Evolutionary conservation across 1,284 basidiomycete genomes (phyloP).

Genomic region (Austroboletus novae-zelandiae): DNA sequence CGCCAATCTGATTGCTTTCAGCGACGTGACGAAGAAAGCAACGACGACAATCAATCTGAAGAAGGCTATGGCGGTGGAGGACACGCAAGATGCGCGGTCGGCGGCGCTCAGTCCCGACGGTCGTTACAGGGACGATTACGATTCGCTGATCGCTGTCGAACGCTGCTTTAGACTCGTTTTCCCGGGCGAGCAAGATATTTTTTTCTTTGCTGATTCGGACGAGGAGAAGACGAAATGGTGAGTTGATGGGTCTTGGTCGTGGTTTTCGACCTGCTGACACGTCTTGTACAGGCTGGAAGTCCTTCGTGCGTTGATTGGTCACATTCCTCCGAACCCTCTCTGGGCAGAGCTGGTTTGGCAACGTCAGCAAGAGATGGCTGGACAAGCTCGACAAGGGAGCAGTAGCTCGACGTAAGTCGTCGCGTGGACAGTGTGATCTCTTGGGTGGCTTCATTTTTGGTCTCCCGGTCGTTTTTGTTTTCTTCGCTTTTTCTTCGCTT

Average conservation of each 20-base stretch:
- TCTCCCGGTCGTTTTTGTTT: too few relatives aligned
- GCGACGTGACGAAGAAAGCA: constrained; percentile 90
- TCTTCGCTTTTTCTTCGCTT: too few relatives aligned
- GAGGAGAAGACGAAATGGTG: constrained; percentile 87
- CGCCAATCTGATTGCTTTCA: constrained; percentile 85
- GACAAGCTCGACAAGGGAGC: constrained; percentile 12
- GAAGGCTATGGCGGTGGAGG: constrained; percentile 76
- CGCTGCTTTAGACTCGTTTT: constrained; percentile 88
- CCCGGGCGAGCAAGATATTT: constrained; percentile 75
- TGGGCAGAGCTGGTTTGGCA: constrained; percentile 91
- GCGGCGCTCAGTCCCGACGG: constrained; percentile 45
- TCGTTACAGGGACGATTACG: constrained; percentile 57
- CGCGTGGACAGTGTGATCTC: background rate
- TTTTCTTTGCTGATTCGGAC: constrained; percentile 90
- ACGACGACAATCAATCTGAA: constrained; percentile 90
- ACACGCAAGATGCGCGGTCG: constrained; percentile 60
- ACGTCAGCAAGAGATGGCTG: constrained; percentile 51
- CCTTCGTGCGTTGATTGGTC: constrained; percentile 76
- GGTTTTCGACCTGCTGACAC: constrained; percentile 1
- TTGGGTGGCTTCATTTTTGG: background rate
- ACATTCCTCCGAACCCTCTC: constrained; percentile 83
- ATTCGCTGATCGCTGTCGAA: constrained; percentile 73
- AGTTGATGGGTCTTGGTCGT: constrained; percentile 27
- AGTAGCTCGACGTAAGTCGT: too few relatives aligned
- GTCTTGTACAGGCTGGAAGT: constrained; percentile 68